Evolutionary conservation across 805 yeast genomes (phyloP).

Genomic region (Sugiyamaella lignohabitans): DNA sequence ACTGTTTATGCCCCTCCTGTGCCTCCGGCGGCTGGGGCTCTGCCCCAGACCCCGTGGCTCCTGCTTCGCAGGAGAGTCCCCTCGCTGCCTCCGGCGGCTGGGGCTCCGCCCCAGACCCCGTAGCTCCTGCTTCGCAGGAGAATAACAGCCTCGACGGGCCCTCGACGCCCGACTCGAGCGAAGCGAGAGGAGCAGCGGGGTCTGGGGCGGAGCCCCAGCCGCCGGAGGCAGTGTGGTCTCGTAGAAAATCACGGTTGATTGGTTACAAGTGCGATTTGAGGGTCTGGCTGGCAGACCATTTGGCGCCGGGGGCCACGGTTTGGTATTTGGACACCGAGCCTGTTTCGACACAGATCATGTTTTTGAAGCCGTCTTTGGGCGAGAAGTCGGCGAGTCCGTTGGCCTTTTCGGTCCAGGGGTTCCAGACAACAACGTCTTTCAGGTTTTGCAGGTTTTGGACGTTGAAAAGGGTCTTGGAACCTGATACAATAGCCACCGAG

Average conservation of each 20-base stretch:
- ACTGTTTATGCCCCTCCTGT: not conserved
- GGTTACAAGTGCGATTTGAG: slow-evolving; percentile 24
- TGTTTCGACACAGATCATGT: slow-evolving; percentile 93
- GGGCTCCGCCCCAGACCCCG: too few relatives aligned
- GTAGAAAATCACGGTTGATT: not conserved
- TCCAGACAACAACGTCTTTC: slow-evolving; percentile 84
- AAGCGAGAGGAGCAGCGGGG: not conserved
- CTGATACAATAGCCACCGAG: slow-evolving; percentile 58
- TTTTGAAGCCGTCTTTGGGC: slow-evolving; percentile 75
- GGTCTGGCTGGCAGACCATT: slow-evolving; percentile 69
- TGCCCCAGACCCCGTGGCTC: not conserved
- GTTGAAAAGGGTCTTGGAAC: slow-evolving; percentile 65
- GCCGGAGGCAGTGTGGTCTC: not conserved
- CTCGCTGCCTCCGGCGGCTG: too few relatives aligned
- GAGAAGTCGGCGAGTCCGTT: slow-evolving; percentile 78
- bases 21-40: slow-evolving; percentile 1
- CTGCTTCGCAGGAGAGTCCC: not conserved
- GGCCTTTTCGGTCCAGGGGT: slow-evolving; percentile 90
- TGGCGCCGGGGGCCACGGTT: slow-evolving; percentile 58
- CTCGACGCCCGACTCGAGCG: too few relatives aligned
- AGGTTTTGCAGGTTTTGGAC: slow-evolving; percentile 53
- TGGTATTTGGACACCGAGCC: slow-evolving; percentile 75
- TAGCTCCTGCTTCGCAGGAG: too few relatives aligned
- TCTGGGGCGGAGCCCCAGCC: not conserved
- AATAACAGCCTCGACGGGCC: too few relatives aligned